Evolutionary conservation across 805 yeast genomes (phyloP).

Genomic region (Kodamaea laetipori): DNA sequence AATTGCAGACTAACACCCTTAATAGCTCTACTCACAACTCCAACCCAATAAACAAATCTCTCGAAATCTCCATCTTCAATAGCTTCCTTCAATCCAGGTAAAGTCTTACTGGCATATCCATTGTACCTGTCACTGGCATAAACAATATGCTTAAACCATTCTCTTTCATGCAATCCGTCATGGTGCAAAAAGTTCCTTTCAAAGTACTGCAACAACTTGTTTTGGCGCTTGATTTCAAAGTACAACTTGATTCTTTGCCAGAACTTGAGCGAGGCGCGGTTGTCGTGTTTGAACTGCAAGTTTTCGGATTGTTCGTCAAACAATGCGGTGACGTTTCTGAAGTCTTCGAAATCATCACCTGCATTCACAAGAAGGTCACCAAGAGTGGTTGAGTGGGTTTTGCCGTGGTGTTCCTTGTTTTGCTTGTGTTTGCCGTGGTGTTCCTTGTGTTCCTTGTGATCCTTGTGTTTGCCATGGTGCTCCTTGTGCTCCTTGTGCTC

Average conservation of each 20-base stretch:
- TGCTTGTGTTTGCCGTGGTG: not conserved
- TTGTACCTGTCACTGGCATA: slow-evolving; percentile 58
- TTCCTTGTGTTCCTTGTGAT: slow-evolving; percentile 1
- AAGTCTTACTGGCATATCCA: slow-evolving; percentile 52
- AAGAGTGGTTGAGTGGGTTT: slow-evolving; percentile 18
- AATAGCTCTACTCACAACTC: slow-evolving; percentile 41
- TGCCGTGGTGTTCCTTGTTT: slow-evolving; percentile 3
- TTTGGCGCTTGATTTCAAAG: slow-evolving; percentile 34
- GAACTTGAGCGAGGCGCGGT: slow-evolving; percentile 34
- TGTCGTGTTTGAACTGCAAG: slow-evolving; percentile 33
- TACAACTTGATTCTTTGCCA: slow-evolving; percentile 39
- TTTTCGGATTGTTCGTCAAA: slow-evolving; percentile 32
- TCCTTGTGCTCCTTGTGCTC: too few relatives aligned
- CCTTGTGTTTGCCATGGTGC: too few relatives aligned
- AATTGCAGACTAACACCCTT: slow-evolving; percentile 26
- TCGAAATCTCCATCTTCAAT: slow-evolving; percentile 48
- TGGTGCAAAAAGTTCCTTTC: slow-evolving; percentile 56
- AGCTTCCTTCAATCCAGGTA: slow-evolving; percentile 65
- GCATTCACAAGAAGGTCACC: slow-evolving; percentile 27
- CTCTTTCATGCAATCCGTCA: slow-evolving; percentile 50
- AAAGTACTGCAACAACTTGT: slow-evolving; percentile 43
- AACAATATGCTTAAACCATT: slow-evolving; percentile 65
- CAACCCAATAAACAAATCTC: slow-evolving; percentile 46
- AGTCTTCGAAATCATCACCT: slow-evolving; percentile 21
- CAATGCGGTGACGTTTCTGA: slow-evolving; percentile 23